These are phyloP conservation scores for Hapsidospora chrysogenum DNA, from an alignment of 495 filamentous ascomycete genomes.

Conservation along the genomic window DNA sequence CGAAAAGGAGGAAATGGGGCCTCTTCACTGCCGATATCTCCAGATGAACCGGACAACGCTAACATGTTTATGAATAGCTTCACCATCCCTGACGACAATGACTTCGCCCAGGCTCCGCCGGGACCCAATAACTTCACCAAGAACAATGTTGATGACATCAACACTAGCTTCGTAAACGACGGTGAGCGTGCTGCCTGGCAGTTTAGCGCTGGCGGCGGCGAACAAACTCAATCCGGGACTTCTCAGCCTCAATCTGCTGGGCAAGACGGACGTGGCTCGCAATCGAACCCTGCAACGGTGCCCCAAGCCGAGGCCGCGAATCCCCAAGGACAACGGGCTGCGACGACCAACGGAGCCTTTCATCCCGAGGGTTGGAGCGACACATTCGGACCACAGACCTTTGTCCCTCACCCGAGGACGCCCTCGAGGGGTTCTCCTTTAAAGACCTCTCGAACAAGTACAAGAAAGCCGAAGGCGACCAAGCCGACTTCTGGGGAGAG, in stretches of 20 bases:
- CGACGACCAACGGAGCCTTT: no score
- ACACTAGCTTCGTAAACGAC: slow-evolving; percentile 38
- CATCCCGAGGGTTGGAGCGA: slow-evolving; percentile 48
- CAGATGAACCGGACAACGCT: slow-evolving; percentile 9
- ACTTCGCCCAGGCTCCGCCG: slow-evolving; percentile 13
- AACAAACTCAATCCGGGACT: slow-evolving; percentile 4
- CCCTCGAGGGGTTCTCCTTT: slow-evolving; percentile 10
- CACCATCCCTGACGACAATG: slow-evolving; percentile 21
- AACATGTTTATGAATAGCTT: slow-evolving; percentile 29
- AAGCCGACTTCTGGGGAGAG: slow-evolving; percentile 24
- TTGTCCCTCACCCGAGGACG: slow-evolving; percentile 20
- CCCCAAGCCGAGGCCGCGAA: no score
- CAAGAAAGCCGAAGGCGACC: slow-evolving; percentile 7
- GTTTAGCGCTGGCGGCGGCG: slow-evolving; percentile 26
- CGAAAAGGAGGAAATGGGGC: background rate
- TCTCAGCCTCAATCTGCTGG: slow-evolving; percentile 2
- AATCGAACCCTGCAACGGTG: no score
- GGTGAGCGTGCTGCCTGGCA: slow-evolving; percentile 17
- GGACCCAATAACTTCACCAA: slow-evolving; percentile 18
- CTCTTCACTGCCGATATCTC: background rate
- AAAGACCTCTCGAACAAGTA: background rate
- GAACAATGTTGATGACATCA: slow-evolving; percentile 54
- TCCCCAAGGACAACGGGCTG: no score
- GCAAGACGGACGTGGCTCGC: no score
- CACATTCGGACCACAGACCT: slow-evolving; percentile 44